These are phyloP conservation scores for Syzygium malaccense DNA, from an alignment of 441 rosid species.

Conservation along the genomic window DNA sequence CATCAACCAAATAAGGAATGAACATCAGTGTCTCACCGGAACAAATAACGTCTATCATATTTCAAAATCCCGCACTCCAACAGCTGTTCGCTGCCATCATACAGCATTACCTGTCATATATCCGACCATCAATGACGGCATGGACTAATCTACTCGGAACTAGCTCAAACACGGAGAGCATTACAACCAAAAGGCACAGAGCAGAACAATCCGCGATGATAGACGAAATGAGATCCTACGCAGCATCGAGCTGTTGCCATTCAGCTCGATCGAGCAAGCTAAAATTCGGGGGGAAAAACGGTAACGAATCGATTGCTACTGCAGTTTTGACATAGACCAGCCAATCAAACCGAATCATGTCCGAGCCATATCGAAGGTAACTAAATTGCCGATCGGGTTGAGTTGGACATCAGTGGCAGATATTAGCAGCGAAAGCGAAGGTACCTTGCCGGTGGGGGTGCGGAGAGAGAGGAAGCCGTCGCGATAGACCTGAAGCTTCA, in stretches of 20 bases:
- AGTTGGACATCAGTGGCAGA: neutral
- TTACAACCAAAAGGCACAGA: no score
- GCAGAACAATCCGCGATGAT: no score
- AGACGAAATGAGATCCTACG: no score
- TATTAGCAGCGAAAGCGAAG: neutral
- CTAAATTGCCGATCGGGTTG: neutral
- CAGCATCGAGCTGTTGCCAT: no score
- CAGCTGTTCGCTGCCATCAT: neutral
- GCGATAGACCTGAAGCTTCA: conserved; percentile 66
- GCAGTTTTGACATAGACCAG: no score
- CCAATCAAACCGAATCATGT: no score
- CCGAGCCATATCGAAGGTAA: neutral
- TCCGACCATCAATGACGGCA: neutral
- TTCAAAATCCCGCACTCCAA: neutral
- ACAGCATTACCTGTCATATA: neutral
- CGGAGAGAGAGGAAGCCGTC: conserved; percentile 67
- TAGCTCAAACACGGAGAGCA: no score
- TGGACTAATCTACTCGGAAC: no score
- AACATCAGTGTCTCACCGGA: neutral
- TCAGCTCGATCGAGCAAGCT: no score
- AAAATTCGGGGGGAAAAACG: no score
- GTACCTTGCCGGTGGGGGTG: conserved; percentile 42
- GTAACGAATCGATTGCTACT: neutral
- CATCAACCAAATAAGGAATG: neutral
- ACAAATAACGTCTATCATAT: neutral